Base-by-base conservation (phyloP, 192 early-diverging fungal species). In the Entomortierella parvispora region DNA sequence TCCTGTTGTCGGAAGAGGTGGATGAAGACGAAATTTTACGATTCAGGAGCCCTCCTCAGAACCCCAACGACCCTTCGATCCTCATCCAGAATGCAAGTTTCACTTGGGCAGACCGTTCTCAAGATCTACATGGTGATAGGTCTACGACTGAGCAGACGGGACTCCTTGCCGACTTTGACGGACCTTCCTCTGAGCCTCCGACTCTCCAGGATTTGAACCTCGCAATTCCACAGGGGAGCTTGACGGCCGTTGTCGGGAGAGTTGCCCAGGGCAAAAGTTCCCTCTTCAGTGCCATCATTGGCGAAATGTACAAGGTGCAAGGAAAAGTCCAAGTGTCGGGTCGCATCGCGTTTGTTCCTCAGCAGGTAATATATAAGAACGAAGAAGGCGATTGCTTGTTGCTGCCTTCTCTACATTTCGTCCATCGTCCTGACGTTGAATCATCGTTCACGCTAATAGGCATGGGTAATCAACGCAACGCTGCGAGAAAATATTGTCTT, bases 381-480 rank as follows among this genome's bases (percentile, higher is more conserved):
- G 37, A 5, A 12, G 12, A 40, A 40, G 5, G 7, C 37, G 12
- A 9, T 12, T 12, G 5, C 12, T 40, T 40, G 5, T 40, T 40
- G 37, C 37, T 40, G 7, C 12, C 5, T 5, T 9, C 11, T 49
- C n/a, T 69, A 6, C 94, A 94, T 84, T 86, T 89, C 5, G 7
- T 40, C 12, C 62, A 86, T 33, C 81, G 86, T 1, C 87, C 84
- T 48, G 80, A 72, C 3, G 42, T 76, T 4, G 78, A 89, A 56
- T 77, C 80, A 62, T 85, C 37, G 37, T 40, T 5, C 7, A 9
- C 37, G 12, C 12, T 9, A 40, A 40, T 40, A 40, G 37, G n/a
- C 97, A 2, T 99, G 96, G 96, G 93, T 99, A 49, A 91, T 94
- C 90, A 99, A 99, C 64, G 89, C 89, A 2, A 94, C 93, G 5